Evolutionary conservation across 371 early-diverging fungal species (phyloP).

Genomic region (Saksenaea vasiformis): DNA sequence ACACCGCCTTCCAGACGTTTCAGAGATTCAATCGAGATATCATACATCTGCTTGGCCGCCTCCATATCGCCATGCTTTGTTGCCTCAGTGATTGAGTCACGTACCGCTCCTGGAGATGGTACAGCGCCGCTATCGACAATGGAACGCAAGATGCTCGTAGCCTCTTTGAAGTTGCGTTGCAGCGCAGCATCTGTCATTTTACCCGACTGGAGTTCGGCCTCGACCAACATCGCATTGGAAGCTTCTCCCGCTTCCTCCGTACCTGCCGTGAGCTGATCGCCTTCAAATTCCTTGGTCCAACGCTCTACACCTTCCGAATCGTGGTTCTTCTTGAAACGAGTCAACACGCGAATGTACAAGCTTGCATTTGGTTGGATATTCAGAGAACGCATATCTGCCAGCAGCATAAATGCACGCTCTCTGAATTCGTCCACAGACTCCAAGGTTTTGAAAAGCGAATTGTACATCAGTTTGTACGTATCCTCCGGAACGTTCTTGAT

Average conservation of each 20-base stretch:
- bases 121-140: conserved; percentile 32
- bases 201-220: conserved; percentile 30
- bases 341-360: conserved; percentile 18
- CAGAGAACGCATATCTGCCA: conserved; percentile 13
- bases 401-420: conserved; percentile 7
- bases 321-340: conserved; percentile 19
- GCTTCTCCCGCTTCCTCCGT: not conserved
- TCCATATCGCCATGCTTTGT: conserved; percentile 27
- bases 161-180: conserved; percentile 27
- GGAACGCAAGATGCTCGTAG: conserved; percentile 25
- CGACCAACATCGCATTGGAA: conserved; percentile 9
- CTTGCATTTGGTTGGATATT: conserved; percentile 10
- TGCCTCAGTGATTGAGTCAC: conserved; percentile 42
- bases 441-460: conserved; percentile 11
- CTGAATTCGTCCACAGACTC: conserved; percentile 2
- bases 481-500: conserved; percentile 20
- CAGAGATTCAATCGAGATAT: conserved; percentile 22
- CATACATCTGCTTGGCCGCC: conserved; percentile 29
- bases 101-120: conserved; percentile 43
- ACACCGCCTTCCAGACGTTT: conserved; percentile 10
- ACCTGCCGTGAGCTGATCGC: not conserved
- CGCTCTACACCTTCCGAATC: conserved; percentile 28
- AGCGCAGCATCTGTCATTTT: conserved; percentile 30
- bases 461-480: conserved; percentile 19
- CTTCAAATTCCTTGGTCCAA: conserved; percentile 36